A percentile compares a stretch with the other conserved stretches of the same genome.
Conservation (phyloP, 768 basidiomycete species). For the Trametes meyenii region DNA sequence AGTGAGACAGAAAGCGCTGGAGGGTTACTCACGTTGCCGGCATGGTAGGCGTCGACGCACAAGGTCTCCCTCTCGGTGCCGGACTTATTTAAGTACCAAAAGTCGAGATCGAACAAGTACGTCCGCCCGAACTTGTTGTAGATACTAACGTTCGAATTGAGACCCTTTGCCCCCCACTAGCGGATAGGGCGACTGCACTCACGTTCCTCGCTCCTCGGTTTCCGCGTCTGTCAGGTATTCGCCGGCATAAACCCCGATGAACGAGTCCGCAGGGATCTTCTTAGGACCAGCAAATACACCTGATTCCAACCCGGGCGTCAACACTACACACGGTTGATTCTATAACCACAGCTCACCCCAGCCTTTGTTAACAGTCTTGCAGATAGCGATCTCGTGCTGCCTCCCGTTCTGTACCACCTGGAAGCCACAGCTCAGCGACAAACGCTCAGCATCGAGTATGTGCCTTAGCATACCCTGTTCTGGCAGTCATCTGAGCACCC, state of each 20-base stretch:
- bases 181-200: constrained; percentile 29
- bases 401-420: constrained; percentile 87
- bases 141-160: constrained; percentile 22
- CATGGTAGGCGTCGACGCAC: constrained; percentile 86
- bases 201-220: constrained; percentile 70
- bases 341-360: constrained; percentile 62
- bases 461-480: constrained; percentile 64
- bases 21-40: constrained; percentile 66
- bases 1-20: not conserved
- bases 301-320: constrained; percentile 30
- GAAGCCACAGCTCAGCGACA: not conserved
- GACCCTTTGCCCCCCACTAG: not conserved
- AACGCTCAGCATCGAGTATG: not conserved
- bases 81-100: constrained; percentile 57
- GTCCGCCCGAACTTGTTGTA: constrained; percentile 77
- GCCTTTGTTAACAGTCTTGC: constrained; percentile 75
- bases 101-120: constrained; percentile 85
- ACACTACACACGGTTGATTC: not conserved
- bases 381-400: constrained; percentile 60
- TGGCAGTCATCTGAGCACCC: constrained; percentile 78
- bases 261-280: constrained; percentile 69
- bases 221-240: constrained; percentile 75
- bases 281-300: constrained; percentile 71
- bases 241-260: constrained; percentile 84
- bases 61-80: constrained; percentile 46